These are phyloP conservation scores for Nakazawaea holstii DNA, from an alignment of 805 yeast genomes.

Conservation along the genomic window DNA sequence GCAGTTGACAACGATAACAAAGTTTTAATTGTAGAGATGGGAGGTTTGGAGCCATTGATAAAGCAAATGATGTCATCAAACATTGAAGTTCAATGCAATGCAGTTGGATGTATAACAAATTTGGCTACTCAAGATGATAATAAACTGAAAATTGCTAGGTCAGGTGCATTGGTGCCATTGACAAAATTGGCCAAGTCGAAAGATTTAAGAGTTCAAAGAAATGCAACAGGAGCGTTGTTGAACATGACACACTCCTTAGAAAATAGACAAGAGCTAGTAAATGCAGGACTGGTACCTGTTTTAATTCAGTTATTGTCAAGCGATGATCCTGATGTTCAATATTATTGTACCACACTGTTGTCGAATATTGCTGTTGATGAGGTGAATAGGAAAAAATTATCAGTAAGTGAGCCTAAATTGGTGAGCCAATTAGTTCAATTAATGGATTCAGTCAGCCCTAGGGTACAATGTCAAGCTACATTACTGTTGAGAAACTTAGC, in stretches of 20 bases:
- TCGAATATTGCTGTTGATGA: conserved; percentile 98
- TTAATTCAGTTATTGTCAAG: conserved; percentile 80
- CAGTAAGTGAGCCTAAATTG: conserved; percentile 88
- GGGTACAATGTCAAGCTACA: conserved; percentile 98
- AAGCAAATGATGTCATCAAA: conserved; percentile 97
- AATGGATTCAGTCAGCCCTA: conserved; percentile 89
- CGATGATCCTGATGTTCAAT: conserved; percentile 94
- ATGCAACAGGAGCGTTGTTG: conserved; percentile 95
- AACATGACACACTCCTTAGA: conserved; percentile 98
- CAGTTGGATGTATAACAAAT: conserved; percentile 98
- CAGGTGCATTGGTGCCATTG: conserved; percentile 92
- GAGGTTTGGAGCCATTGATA: conserved; percentile 92
- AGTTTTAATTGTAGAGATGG: conserved; percentile 92
- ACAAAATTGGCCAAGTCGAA: conserved; percentile 91
- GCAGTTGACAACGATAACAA: conserved; percentile 97
- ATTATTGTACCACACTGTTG: conserved; percentile 95
- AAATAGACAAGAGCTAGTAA: conserved; percentile 92
- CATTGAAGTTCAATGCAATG: conserved; percentile 98
- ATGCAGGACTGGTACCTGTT: conserved; percentile 98
- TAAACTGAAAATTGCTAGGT: conserved; percentile 90
- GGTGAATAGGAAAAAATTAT: conserved; percentile 76
- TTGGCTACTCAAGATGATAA: conserved; percentile 97
- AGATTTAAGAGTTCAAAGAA: conserved; percentile 94
- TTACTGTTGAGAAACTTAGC: conserved; percentile 94
- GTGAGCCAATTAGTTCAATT: conserved; percentile 82